Conservation (phyloP, 768 basidiomycete genomes). For the Boletus tylopilopsis region DNA sequence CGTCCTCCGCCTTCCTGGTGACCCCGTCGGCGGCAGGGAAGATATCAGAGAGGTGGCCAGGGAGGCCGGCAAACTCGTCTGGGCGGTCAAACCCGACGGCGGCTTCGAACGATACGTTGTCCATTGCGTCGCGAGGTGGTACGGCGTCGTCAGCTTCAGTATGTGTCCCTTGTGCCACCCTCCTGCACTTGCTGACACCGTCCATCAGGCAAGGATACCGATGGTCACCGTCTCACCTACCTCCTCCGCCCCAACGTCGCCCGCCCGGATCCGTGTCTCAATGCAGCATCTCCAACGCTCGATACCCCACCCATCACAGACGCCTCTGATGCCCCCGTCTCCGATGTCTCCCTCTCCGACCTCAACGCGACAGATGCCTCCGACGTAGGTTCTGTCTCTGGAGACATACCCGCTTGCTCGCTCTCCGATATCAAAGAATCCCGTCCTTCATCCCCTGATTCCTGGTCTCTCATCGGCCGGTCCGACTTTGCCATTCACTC, state of each 20-base stretch:
- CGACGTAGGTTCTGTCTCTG: slow-evolving; percentile 23
- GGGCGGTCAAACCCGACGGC: slow-evolving; percentile 58
- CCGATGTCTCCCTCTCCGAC: slow-evolving; percentile 42
- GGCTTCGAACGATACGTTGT: slow-evolving; percentile 77
- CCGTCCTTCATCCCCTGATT: slow-evolving; percentile 29
- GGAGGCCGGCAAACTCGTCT: slow-evolving; percentile 64
- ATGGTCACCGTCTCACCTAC: slow-evolving; percentile 66
- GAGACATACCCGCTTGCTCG: slow-evolving; percentile 6
- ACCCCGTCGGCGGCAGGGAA: slow-evolving; percentile 47
- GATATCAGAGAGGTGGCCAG: slow-evolving; percentile 63
- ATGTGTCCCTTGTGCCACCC: slow-evolving; percentile 24
- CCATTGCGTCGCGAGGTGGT: slow-evolving; percentile 78
- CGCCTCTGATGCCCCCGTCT: slow-evolving; percentile 51
- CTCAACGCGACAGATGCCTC: slow-evolving; percentile 22
- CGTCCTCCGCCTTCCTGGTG: slow-evolving; percentile 35
- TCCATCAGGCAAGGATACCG: slow-evolving; percentile 39
- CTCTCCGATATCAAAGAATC: slow-evolving; percentile 29
- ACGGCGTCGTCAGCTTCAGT: slow-evolving; percentile 82
- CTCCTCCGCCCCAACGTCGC: slow-evolving; percentile 75
- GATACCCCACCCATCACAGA: slow-evolving; percentile 77
- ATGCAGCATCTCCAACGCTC: slow-evolving; percentile 34
- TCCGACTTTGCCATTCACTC: slow-evolving; percentile 31
- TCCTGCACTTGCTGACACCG: not conserved
- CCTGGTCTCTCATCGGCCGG: slow-evolving; percentile 37
- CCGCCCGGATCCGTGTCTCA: slow-evolving; percentile 46